phyloP scores from a whole-genome alignment of 768 basidiomycete species.

The Phylloporus rhodoxanthus region DNA sequence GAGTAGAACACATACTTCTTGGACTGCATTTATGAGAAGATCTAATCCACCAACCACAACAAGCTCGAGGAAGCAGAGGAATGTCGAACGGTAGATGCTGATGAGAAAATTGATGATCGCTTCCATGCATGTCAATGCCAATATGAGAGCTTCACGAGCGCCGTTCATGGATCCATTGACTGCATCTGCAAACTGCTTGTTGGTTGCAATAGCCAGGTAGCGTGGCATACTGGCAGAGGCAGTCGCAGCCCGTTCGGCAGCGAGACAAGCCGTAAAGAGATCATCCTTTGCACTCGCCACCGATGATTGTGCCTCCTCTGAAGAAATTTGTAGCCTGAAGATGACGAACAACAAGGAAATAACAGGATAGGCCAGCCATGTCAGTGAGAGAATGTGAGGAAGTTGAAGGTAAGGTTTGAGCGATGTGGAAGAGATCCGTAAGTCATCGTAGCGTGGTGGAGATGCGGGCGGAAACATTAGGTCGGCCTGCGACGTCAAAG shows the following conservation, averaged over 20 bases:
- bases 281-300: conserved; percentile 66
- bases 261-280: conserved; percentile 78
- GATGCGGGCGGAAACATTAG: conserved; percentile 30
- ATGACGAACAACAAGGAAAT: conserved; percentile 84
- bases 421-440: conserved; percentile 25
- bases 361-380: conserved; percentile 89
- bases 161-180: conserved; percentile 76
- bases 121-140: conserved; percentile 80
- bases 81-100: conserved; percentile 86
- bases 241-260: conserved; percentile 78
- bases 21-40: conserved; percentile 74
- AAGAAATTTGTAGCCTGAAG: conserved; percentile 73
- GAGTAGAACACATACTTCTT: conserved; percentile 53
- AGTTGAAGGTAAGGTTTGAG: conserved; percentile 83
- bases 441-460: conserved; percentile 47
- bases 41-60: conserved; percentile 76
- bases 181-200: conserved; percentile 69
- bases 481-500: conserved; percentile 37
- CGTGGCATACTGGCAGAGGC: conserved; percentile 81
- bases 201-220: conserved; percentile 81
- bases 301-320: conserved; percentile 59
- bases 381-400: conserved; percentile 74
- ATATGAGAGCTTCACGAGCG: conserved; percentile 65
- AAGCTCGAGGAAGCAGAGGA: conserved; percentile 90
- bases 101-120: conserved; percentile 87